Percentiles rank a stretch among this genome's conserved stretches.
Evolutionary conservation across 176 grass and related monocot genomes (phyloP).

Genomic region (Juncus inflexus): DNA sequence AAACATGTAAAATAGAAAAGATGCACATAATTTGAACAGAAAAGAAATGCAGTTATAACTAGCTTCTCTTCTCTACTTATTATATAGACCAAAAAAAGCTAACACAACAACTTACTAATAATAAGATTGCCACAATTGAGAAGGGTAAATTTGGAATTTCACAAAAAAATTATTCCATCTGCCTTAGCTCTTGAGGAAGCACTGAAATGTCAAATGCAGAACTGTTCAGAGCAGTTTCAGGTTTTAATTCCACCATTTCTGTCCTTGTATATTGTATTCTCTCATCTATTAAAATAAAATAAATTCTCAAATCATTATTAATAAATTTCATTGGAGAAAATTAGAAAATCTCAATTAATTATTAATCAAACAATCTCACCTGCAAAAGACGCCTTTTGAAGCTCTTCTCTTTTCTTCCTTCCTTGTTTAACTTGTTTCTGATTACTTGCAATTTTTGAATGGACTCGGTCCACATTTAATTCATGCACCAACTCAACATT

Average conservation of each 20-base stretch:
- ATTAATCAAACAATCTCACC: constrained; percentile 38
- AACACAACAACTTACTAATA: no score
- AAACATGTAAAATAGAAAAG: no score
- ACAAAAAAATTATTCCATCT: constrained; percentile 23
- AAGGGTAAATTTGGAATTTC: background rate
- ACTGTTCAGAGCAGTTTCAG: constrained; percentile 18
- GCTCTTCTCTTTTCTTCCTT: constrained; percentile 7
- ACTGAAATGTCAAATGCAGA: background rate
- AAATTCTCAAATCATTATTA: constrained; percentile 9
- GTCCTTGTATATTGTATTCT: constrained; percentile 61
- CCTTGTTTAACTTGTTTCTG: constrained; percentile 35
- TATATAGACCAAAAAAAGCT: no score
- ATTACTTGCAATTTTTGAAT: constrained; percentile 16
- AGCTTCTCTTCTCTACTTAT: no score
- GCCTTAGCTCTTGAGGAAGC: constrained; percentile 44
- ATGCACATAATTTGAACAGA: no score
- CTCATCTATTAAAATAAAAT: constrained; percentile 53
- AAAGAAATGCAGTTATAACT: no score
- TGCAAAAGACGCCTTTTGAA: constrained; percentile 32
- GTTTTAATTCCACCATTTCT: constrained; percentile 60
- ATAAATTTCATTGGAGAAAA: background rate
- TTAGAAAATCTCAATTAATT: background rate
- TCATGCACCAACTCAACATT: constrained; percentile 64
- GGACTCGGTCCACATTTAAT: constrained; percentile 30
- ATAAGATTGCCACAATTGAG: no score